Evolutionary conservation across 768 basidiomycete genomes (phyloP).

Genomic region (Holtermanniella nyarrowii): DNA sequence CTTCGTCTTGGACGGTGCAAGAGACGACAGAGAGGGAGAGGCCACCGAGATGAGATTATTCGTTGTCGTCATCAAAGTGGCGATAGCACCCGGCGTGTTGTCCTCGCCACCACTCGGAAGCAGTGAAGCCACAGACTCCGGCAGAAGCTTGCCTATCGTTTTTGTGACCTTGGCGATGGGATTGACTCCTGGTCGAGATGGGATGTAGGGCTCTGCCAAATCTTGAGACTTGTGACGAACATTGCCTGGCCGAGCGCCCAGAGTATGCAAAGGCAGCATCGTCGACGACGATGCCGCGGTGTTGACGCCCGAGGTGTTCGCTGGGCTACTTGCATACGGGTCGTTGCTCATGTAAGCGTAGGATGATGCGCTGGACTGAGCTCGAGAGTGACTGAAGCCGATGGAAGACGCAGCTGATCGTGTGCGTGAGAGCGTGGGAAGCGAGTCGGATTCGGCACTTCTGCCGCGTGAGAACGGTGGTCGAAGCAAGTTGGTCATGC

Average conservation of each 20-base stretch:
- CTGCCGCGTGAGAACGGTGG: background rate
- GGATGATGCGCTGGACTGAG: background rate
- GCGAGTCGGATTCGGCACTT: background rate
- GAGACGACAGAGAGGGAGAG: conserved; percentile 4
- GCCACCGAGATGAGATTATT: conserved; percentile 4
- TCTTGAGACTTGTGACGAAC: background rate
- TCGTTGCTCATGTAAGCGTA: background rate
- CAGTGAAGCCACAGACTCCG: background rate
- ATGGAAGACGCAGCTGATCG: background rate
- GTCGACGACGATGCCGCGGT: background rate
- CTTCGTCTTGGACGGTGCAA: conserved; percentile 13
- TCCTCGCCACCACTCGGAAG: background rate
- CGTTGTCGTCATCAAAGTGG: conserved; percentile 10
- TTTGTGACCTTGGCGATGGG: background rate
- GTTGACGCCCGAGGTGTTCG: background rate
- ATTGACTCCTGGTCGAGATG: background rate
- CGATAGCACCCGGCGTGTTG: conserved; percentile 1
- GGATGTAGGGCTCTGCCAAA: background rate
- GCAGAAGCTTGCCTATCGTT: background rate
- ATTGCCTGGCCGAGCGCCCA: background rate
- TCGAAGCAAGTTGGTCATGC: background rate
- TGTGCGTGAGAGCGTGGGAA: background rate
- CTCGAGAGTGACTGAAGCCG: background rate
- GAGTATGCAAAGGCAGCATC: background rate
- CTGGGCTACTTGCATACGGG: too few relatives aligned